phyloP scores from a whole-genome alignment of 331 rosid species.

The Quercus tomentella region DNA sequence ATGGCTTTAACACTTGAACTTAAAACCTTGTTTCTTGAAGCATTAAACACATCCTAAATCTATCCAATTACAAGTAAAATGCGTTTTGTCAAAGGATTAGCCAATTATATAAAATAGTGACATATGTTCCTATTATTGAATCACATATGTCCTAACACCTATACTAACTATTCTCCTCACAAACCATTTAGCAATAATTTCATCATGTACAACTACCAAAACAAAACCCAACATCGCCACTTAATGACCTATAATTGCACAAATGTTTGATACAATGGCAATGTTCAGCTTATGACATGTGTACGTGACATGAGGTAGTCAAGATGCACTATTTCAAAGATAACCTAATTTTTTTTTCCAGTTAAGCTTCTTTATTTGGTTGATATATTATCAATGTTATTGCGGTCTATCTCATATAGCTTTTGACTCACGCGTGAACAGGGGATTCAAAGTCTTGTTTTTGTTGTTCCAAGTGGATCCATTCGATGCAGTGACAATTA shows the following conservation, averaged over 20 bases:
- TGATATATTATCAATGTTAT: slow-evolving; percentile 16
- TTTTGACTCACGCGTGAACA: slow-evolving; percentile 61
- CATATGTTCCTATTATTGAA: too few species aligned
- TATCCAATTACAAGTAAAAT: too few species aligned
- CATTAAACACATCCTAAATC: too few species aligned
- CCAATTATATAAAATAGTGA: too few species aligned
- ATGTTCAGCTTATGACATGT: slow-evolving; percentile 19
- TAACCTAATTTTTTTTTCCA: not conserved
- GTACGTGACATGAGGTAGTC: slow-evolving; percentile 20
- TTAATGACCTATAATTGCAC: slow-evolving; percentile 18
- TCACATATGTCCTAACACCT: too few species aligned
- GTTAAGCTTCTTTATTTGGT: slow-evolving; percentile 4
- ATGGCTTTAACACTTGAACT: too few species aligned
- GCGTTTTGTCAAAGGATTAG: too few species aligned
- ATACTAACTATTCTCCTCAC: not conserved
- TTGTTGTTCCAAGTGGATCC: slow-evolving; percentile 34
- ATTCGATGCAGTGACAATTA: slow-evolving; percentile 25
- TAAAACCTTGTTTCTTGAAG: too few species aligned
- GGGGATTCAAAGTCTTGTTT: slow-evolving; percentile 19
- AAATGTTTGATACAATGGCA: slow-evolving; percentile 8
- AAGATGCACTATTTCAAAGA: slow-evolving; percentile 2
- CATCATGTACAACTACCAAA: not conserved
- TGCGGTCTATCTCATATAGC: slow-evolving; percentile 47
- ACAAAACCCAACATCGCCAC: slow-evolving; percentile 29
- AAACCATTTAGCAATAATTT: slow-evolving; percentile 7